Evolutionary conservation across 116 monocot species (phyloP).

Genomic region (Phalaenopsis hybrid): DNA sequence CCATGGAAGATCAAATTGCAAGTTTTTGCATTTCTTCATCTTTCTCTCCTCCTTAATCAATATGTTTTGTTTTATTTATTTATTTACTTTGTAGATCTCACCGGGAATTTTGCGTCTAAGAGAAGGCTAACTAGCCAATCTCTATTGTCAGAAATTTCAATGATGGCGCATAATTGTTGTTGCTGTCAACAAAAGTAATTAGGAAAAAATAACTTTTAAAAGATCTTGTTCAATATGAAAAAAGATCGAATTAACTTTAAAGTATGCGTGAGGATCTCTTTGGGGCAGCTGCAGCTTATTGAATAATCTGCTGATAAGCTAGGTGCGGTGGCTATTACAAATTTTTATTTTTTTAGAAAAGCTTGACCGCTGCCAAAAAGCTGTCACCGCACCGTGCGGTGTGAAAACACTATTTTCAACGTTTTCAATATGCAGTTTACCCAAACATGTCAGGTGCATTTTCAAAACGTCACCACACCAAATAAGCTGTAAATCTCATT

Average conservation of each 20-base stretch:
- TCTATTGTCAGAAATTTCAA: background rate
- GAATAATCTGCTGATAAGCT: background rate
- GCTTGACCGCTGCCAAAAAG: background rate
- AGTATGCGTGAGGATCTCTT: no score
- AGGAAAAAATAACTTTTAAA: background rate
- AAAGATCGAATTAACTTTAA: background rate
- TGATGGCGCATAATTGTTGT: background rate
- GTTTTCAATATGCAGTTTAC: no score
- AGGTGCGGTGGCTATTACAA: background rate
- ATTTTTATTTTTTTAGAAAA: background rate
- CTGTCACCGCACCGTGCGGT: no score
- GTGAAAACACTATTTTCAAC: no score
- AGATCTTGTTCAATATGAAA: background rate
- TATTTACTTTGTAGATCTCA: background rate
- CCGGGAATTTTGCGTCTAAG: background rate
- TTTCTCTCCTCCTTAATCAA: background rate
- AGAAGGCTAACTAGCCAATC: background rate
- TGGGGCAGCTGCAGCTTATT: no score
- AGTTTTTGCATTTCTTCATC: background rate
- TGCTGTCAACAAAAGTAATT: background rate
- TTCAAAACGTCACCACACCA: no score
- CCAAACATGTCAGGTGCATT: no score
- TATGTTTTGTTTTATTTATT: background rate
- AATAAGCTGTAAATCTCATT: no score
- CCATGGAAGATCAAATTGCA: conserved; percentile 5